A percentile compares a stretch with the other conserved stretches of the same genome.
Conservation (phyloP, 2,329 filamentous ascomycete species). For the Arthrocladium fulminans region DNA sequence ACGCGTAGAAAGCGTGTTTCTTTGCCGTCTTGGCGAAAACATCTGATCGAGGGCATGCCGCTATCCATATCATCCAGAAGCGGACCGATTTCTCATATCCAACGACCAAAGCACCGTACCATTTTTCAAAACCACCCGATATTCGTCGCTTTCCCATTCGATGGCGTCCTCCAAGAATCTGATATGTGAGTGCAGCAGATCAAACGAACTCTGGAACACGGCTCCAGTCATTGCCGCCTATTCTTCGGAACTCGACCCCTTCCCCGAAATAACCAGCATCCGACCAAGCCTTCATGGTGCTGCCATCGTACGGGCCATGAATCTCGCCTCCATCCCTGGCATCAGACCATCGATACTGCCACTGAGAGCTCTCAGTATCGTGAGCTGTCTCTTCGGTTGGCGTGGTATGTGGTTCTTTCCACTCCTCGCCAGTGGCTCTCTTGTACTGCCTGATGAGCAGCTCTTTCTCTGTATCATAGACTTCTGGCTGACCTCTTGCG, state of each 20-base stretch:
- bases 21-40: conserved; percentile 1
- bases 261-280: conserved; percentile 88
- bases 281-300: conserved; percentile 84
- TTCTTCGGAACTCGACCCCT: conserved; percentile 68
- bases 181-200: conserved; percentile 18
- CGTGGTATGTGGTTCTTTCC: conserved; percentile 49
- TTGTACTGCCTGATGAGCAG: conserved; percentile 72
- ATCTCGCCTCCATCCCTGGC: conserved; percentile 67
- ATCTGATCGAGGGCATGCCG: conserved; percentile 7
- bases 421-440: conserved; percentile 78
- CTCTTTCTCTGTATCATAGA: conserved; percentile 85
- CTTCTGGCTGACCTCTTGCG: conserved; percentile 72
- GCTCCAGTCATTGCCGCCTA: conserved; percentile 49
- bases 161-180: neutral
- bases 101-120: neutral
- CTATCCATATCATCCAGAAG: conserved; percentile 8
- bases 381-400: conserved; percentile 22
- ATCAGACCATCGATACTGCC: conserved; percentile 92
- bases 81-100: neutral
- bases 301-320: conserved; percentile 79
- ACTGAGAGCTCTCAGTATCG: conserved; percentile 42
- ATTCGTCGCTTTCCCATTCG: neutral
- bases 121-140: neutral
- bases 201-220: conserved; percentile 44
- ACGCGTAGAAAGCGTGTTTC: conserved; percentile 23